phyloP scores from a whole-genome alignment of 2,329 filamentous ascomycete genomes.

The Helotiales sp. region DNA sequence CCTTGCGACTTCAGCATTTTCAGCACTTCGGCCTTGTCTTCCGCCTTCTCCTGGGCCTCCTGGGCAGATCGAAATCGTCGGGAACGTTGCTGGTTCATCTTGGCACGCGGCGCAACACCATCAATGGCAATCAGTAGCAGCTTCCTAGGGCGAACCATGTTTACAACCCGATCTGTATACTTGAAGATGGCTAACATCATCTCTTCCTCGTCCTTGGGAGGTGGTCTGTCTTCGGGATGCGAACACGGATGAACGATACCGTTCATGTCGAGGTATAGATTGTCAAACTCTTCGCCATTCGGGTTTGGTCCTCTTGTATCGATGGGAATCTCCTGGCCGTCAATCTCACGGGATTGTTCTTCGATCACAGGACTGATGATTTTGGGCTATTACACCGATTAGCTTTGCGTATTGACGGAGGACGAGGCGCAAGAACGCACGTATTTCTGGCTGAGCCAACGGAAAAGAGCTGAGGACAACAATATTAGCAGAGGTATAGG shows the following conservation, averaged over 20 bases:
- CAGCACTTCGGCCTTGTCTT: constrained; percentile 85
- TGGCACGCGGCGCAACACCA: constrained; percentile 94
- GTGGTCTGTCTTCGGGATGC: constrained; percentile 90
- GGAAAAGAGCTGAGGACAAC: constrained; percentile 56
- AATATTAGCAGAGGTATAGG: constrained; percentile 16
- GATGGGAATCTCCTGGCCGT: constrained; percentile 83
- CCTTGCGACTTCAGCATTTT: constrained; percentile 82
- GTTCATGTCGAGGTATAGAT: constrained; percentile 98
- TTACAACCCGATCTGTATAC: constrained; percentile 98
- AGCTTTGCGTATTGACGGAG: constrained; percentile 58
- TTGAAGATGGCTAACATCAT: constrained; percentile 99
- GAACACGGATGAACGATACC: constrained; percentile 99
- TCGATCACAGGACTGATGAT: constrained; percentile 83
- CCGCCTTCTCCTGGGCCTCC: constrained; percentile 92
- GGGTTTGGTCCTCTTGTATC: constrained; percentile 87
- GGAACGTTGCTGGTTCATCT: constrained; percentile 99
- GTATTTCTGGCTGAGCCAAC: constrained; percentile 97
- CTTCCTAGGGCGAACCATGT: constrained; percentile 97
- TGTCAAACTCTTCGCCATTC: constrained; percentile 97
- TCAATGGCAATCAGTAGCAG: constrained; percentile 98
- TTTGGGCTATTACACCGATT: constrained; percentile 92
- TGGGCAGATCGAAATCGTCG: constrained; percentile 92
- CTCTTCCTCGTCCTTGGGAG: constrained; percentile 93
- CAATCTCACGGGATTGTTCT: constrained; percentile 79
- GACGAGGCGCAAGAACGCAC: constrained; percentile 55